These are phyloP conservation scores for Backusella parvicylindrica DNA, from an alignment of 192 early-diverging fungal species.

Conservation along the genomic window DNA sequence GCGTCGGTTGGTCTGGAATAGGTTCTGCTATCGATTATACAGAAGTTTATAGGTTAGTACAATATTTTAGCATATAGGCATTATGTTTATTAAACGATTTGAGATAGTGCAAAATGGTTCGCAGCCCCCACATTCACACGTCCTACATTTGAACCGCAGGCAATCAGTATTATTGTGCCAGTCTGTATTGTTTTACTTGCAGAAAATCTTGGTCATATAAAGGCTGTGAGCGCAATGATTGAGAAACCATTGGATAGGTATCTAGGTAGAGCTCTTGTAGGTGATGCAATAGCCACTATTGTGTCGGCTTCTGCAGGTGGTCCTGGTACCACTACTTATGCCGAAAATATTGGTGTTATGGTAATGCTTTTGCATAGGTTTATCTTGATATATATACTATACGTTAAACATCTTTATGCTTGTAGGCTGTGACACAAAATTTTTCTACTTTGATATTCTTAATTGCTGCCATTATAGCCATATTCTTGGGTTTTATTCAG, in stretches of 20 bases:
- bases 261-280: slow-evolving; percentile 48
- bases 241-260: slow-evolving; percentile 41
- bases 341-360: slow-evolving; percentile 57
- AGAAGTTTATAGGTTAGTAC: slow-evolving; percentile 19
- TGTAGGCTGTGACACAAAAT: slow-evolving; percentile 41
- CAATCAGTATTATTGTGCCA: slow-evolving; percentile 49
- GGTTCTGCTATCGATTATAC: slow-evolving; percentile 35
- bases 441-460: slow-evolving; percentile 53
- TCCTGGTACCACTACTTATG: slow-evolving; percentile 52
- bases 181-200: slow-evolving; percentile 49
- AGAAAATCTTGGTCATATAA: slow-evolving; percentile 57
- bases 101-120: slow-evolving; percentile 36
- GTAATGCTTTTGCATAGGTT: background rate
- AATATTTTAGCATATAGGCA: background rate
- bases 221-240: slow-evolving; percentile 49
- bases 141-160: slow-evolving; percentile 41
- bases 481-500: slow-evolving; percentile 53
- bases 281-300: slow-evolving; percentile 55
- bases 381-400: background rate
- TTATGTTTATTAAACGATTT: background rate
- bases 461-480: slow-evolving; percentile 50
- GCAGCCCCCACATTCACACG: slow-evolving; percentile 38
- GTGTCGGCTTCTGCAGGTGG: slow-evolving; percentile 40
- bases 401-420: background rate
- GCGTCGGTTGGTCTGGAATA: slow-evolving; percentile 29